These are phyloP conservation scores for Rhodomyrtus tomentosa DNA, from an alignment of 345 rosid species.

Conservation along the genomic window DNA sequence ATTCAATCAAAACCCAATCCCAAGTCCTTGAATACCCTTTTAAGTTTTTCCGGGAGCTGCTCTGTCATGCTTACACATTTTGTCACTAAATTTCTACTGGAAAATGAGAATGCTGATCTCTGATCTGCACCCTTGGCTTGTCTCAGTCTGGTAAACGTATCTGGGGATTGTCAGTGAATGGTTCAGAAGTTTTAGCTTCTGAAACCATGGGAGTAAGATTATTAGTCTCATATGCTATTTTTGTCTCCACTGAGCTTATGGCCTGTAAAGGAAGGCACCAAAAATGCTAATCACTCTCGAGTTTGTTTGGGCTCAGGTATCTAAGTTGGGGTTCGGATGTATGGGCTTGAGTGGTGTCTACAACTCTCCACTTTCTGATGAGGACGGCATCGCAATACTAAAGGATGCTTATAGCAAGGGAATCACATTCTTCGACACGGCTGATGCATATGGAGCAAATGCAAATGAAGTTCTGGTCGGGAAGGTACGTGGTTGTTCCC, in stretches of 20 bases:
- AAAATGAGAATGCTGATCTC: not conserved
- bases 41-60: not conserved
- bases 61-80: not conserved
- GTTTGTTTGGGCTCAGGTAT: conserved; percentile 9
- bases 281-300: not conserved
- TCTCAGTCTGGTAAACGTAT: not conserved
- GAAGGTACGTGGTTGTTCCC: conserved; percentile 12
- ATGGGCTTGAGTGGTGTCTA: conserved; percentile 32
- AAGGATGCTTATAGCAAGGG: conserved; percentile 33
- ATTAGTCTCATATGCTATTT: not conserved
- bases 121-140: not conserved
- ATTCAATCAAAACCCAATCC: not conserved
- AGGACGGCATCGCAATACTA: conserved; percentile 22
- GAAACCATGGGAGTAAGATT: not conserved
- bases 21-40: not conserved
- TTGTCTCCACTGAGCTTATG: not conserved
- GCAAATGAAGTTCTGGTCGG: conserved; percentile 41
- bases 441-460: conserved; percentile 29
- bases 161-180: not conserved
- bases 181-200: not conserved
- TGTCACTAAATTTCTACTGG: not conserved
- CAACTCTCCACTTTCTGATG: conserved; percentile 29
- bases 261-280: not conserved
- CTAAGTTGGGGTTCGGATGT: conserved; percentile 40
- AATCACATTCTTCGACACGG: conserved; percentile 33